Percentiles rank a stretch among this genome's conserved stretches.
phyloP scores from a whole-genome alignment of 176 grass and related monocot genomes.

The Ensete ventricosum region DNA sequence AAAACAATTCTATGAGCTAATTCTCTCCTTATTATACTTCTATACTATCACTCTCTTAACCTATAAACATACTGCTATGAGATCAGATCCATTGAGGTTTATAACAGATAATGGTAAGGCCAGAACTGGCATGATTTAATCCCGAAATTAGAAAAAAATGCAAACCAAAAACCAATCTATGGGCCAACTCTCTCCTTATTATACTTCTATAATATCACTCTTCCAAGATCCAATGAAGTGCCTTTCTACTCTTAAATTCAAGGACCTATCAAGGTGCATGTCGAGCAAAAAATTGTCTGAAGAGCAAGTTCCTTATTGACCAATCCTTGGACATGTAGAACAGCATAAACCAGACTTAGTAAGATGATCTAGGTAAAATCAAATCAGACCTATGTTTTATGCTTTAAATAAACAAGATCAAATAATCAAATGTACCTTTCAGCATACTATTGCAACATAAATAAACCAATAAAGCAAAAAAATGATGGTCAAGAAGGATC shows the following conservation, averaged over 20 bases:
- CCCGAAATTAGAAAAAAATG: too few species aligned
- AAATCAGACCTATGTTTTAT: not conserved
- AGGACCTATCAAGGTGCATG: not conserved
- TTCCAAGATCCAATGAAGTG: not conserved
- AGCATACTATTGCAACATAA: not conserved
- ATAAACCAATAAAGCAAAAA: not conserved
- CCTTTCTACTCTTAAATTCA: not conserved
- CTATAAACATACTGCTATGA: not conserved
- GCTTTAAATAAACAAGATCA: not conserved
- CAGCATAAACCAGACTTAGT: too few species aligned
- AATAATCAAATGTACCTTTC: not conserved
- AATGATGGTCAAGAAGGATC: not conserved
- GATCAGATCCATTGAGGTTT: not conserved
- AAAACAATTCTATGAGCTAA: not conserved
- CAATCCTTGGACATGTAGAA: too few species aligned
- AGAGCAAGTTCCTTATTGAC: not conserved
- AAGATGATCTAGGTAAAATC: not conserved
- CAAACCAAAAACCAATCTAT: not conserved
- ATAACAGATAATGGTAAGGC: not conserved
- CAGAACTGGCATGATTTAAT: not conserved
- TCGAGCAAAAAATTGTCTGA: not conserved
- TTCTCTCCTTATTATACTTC: not conserved
- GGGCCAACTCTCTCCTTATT: not conserved
- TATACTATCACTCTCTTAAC: not conserved
- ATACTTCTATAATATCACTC: not conserved